phyloP scores from a whole-genome alignment of 1,284 basidiomycete genomes.

The Neolentinus lepideus region DNA sequence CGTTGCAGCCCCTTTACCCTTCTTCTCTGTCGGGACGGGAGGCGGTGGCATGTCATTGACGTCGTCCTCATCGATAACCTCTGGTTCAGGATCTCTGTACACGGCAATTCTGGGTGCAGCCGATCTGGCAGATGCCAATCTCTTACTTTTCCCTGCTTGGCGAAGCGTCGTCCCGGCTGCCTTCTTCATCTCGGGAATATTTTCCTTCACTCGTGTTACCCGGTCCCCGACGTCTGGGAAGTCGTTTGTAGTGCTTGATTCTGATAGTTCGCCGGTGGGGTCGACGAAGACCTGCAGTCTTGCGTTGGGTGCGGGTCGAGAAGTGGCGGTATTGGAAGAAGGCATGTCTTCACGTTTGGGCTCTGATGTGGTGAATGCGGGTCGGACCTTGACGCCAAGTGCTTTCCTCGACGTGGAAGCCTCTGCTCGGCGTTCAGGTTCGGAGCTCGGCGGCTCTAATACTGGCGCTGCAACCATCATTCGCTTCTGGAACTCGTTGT shows the following conservation, averaged over 20 bases:
- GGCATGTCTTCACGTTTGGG: slow-evolving; percentile 1
- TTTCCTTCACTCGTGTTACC: slow-evolving; percentile 69
- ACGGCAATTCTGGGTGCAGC: slow-evolving; percentile 21
- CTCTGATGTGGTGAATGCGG: slow-evolving; percentile 11
- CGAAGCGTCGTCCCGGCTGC: slow-evolving; percentile 54
- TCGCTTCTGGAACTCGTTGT: slow-evolving; percentile 66
- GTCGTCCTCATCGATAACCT: slow-evolving; percentile 8
- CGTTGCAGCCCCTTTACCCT: slow-evolving; percentile 22
- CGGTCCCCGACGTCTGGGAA: slow-evolving; percentile 71
- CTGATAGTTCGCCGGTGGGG: slow-evolving; percentile 34
- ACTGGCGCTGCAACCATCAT: slow-evolving; percentile 21
- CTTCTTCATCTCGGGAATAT: slow-evolving; percentile 59
- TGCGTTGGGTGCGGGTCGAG: slow-evolving; percentile 38
- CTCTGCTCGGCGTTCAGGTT: slow-evolving; percentile 12
- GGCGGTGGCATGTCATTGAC: slow-evolving; percentile 15
- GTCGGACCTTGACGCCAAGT: slow-evolving; percentile 23
- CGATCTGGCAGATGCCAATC: slow-evolving; percentile 13
- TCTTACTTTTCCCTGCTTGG: slow-evolving; percentile 7
- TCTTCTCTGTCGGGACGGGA: slow-evolving; percentile 7
- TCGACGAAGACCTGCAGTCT: slow-evolving; percentile 68
- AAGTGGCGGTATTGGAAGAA: slow-evolving; percentile 17
- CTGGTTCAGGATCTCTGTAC: slow-evolving; percentile 42
- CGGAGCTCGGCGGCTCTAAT: slow-evolving; percentile 35
- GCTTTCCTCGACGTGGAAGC: slow-evolving; percentile 3
- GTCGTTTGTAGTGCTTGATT: slow-evolving; percentile 28